phyloP scores from a whole-genome alignment of 1,284 basidiomycete species.

The Grifola frondosa region DNA sequence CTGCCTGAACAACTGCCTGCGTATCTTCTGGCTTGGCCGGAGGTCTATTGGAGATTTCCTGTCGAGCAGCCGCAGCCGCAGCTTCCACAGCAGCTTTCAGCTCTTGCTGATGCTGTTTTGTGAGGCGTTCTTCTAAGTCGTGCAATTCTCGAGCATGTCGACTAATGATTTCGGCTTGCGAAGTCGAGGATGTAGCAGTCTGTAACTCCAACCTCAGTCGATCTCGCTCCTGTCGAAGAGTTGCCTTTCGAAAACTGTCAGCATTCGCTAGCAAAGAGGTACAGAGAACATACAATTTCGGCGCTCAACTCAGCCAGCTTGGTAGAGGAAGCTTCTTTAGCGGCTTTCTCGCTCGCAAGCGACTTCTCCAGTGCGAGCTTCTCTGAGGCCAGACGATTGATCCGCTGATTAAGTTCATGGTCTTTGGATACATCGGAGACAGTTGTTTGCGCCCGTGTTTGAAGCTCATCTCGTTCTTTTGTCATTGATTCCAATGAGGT shows the following conservation, averaged over 20 bases:
- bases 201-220: constrained; percentile 49
- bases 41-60: constrained; percentile 31
- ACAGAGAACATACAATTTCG: constrained; percentile 44
- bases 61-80: constrained; percentile 31
- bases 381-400: constrained; percentile 42
- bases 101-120: constrained; percentile 53
- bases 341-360: constrained; percentile 39
- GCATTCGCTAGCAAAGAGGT: constrained; percentile 5
- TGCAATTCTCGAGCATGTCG: constrained; percentile 61
- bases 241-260: constrained; percentile 39
- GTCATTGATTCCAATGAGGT: constrained; percentile 28
- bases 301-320: constrained; percentile 15
- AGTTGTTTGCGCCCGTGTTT: constrained; percentile 21
- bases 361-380: constrained; percentile 43
- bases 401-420: constrained; percentile 31
- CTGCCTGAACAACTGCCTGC: constrained; percentile 48
- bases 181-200: constrained; percentile 19
- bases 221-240: constrained; percentile 62
- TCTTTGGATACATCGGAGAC: constrained; percentile 19
- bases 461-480: constrained; percentile 35
- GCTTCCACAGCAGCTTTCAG: constrained; percentile 50
- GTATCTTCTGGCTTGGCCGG: constrained; percentile 32
- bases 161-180: constrained; percentile 42
- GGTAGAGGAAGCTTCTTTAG: constrained; percentile 11
- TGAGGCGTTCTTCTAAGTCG: constrained; percentile 51